Evolutionary conservation across 148 eudicot species (phyloP).

Genomic region (Rhododendron molle): DNA sequence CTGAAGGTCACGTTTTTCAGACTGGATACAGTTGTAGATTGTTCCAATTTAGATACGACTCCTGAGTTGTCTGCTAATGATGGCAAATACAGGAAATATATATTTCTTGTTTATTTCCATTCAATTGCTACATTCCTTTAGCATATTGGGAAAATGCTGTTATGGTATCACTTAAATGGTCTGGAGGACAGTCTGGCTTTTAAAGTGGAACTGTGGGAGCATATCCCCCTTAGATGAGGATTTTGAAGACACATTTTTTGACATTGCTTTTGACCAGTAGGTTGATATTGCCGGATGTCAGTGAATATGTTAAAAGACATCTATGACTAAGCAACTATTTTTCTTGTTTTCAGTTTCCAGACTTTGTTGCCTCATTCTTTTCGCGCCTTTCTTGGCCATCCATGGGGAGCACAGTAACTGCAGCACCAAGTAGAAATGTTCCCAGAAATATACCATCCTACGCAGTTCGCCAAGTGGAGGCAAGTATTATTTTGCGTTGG

Average conservation of each 20-base stretch:
- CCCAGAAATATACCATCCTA: conserved; percentile 43
- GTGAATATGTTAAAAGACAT: background rate
- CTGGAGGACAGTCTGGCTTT: background rate
- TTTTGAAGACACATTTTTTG: background rate
- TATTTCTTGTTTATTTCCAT: background rate
- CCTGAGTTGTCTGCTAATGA: conserved; percentile 5
- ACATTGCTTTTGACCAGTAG: background rate
- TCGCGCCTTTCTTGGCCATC: conserved; percentile 75
- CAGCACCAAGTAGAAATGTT: conserved; percentile 56
- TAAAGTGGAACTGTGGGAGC: background rate
- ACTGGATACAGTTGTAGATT: background rate
- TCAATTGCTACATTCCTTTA: background rate
- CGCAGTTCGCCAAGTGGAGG: conserved; percentile 72
- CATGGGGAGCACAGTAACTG: conserved; percentile 43
- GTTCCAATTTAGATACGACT: background rate
- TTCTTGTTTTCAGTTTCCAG: conserved; percentile 65
- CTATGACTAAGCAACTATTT: background rate
- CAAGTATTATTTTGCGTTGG: conserved; percentile 28
- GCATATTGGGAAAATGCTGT: background rate
- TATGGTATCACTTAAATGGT: background rate
- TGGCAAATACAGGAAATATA: background rate
- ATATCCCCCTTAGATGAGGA: background rate
- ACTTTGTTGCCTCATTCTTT: conserved; percentile 66
- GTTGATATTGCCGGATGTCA: background rate
- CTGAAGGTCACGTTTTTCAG: background rate